Evolutionary conservation across 83 land plant genomes (phyloP).

Genomic region (Larix sibirica): DNA sequence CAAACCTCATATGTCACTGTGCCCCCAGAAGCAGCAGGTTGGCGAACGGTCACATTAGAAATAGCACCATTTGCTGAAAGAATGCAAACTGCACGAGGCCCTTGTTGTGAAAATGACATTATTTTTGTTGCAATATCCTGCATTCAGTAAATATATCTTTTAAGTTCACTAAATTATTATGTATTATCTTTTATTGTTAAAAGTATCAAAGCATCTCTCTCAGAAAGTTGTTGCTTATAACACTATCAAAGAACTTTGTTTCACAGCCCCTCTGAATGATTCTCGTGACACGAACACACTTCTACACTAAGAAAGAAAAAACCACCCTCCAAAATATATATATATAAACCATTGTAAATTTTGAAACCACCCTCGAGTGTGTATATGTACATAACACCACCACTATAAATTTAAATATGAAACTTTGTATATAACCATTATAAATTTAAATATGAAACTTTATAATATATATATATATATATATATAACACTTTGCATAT

Average conservation of each 20-base stretch:
- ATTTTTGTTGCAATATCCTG: conserved; percentile 72
- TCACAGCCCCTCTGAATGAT: neutral
- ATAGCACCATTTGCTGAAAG: conserved; percentile 79
- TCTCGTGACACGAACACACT: neutral
- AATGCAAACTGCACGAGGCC: conserved; percentile 65
- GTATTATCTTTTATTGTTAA: neutral
- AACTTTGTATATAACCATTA: neutral
- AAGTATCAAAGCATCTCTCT: neutral
- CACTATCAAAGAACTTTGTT: neutral
- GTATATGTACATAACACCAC: neutral
- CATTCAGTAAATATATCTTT: neutral
- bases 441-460: too few relatives aligned
- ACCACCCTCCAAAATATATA: neutral
- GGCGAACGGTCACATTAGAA: conserved; percentile 69
- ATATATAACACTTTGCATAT: too few relatives aligned
- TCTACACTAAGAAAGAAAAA: neutral
- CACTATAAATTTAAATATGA: neutral
- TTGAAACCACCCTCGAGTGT: neutral
- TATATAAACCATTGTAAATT: neutral
- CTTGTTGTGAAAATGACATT: conserved; percentile 53
- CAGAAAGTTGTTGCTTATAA: neutral
- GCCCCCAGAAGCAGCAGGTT: conserved; percentile 62
- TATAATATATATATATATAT: too few relatives aligned
- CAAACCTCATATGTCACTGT: conserved; percentile 66
- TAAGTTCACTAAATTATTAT: too few relatives aligned